phyloP scores from a whole-genome alignment of 2,329 filamentous ascomycete species.

The Claviceps africana region DNA sequence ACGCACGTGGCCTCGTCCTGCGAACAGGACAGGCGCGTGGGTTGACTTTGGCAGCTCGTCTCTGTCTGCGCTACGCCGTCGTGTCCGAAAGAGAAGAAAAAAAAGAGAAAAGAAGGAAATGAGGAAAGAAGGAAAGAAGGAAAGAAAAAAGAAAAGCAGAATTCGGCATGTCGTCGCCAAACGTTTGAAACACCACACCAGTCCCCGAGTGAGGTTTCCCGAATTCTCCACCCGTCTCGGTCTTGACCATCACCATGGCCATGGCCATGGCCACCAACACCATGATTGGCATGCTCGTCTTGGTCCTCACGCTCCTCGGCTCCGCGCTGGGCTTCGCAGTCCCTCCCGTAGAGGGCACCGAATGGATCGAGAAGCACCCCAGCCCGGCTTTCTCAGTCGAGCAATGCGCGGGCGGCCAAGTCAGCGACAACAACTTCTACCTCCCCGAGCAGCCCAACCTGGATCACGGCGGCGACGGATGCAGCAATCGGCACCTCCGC shows the following conservation, averaged over 20 bases:
- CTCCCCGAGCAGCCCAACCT: slow-evolving; percentile 10
- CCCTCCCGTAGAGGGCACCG: neutral
- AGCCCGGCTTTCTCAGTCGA: slow-evolving; percentile 1
- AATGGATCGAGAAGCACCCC: neutral
- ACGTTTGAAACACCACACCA: too few relatives aligned
- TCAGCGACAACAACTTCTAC: slow-evolving; percentile 8
- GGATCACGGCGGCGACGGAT: slow-evolving; percentile 9
- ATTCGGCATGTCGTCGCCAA: too few relatives aligned
- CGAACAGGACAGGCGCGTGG: too few relatives aligned
- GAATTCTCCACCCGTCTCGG: neutral
- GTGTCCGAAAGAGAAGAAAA: too few relatives aligned
- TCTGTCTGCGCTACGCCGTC: too few relatives aligned
- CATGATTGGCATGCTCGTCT: neutral
- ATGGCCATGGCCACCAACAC: neutral
- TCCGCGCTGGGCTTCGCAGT: neutral
- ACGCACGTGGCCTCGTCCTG: too few relatives aligned
- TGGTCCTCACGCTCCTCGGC: neutral
- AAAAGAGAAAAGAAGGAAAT: too few relatives aligned
- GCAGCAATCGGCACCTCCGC: slow-evolving; percentile 12
- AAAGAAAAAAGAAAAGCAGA: too few relatives aligned
- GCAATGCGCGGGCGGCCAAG: slow-evolving; percentile 9
- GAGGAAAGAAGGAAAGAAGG: too few relatives aligned
- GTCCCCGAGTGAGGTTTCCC: too few relatives aligned
- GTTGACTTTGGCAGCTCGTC: too few relatives aligned
- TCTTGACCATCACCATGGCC: too few relatives aligned